Evolutionary conservation across 2,329 filamentous ascomycete species (phyloP).

Genomic region (Pestalotiopsis sp.): DNA sequence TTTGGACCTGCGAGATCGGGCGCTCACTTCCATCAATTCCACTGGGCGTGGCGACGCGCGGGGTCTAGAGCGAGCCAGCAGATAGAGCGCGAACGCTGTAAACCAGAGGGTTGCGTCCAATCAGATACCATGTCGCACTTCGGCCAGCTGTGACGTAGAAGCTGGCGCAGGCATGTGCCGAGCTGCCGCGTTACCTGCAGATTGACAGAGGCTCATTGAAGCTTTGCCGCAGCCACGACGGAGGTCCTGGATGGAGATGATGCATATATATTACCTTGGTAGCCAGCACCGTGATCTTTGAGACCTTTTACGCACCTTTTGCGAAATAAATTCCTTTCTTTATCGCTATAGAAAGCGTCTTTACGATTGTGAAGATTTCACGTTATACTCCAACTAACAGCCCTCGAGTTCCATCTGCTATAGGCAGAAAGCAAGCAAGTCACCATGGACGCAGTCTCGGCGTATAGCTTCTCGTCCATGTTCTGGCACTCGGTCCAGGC

Average conservation of each 20-base stretch:
- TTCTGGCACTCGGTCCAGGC: constrained; percentile 55
- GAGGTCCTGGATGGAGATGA: neutral
- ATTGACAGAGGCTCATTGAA: neutral
- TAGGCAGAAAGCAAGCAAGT: neutral
- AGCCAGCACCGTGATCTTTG: neutral
- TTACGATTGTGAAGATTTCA: neutral
- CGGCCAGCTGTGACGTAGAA: constrained; percentile 6
- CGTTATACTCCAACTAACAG: too few species aligned
- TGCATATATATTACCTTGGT: neutral
- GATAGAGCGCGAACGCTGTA: neutral
- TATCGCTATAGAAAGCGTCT: neutral
- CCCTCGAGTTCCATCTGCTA: neutral
- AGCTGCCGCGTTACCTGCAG: constrained; percentile 1
- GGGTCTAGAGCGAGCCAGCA: neutral
- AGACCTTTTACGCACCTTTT: neutral
- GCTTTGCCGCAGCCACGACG: constrained; percentile 1
- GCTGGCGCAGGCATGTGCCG: constrained; percentile 2
- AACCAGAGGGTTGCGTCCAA: neutral
- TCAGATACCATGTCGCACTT: neutral
- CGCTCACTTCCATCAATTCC: neutral
- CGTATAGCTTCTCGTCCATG: constrained; percentile 54
- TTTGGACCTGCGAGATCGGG: constrained; percentile 20
- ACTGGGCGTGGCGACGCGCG: constrained; percentile 7
- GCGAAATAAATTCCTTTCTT: neutral
- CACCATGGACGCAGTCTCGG: constrained; percentile 46